Evolutionary conservation across 2,329 filamentous ascomycete species (phyloP).

Genomic region (Diaporthe nobilis): DNA sequence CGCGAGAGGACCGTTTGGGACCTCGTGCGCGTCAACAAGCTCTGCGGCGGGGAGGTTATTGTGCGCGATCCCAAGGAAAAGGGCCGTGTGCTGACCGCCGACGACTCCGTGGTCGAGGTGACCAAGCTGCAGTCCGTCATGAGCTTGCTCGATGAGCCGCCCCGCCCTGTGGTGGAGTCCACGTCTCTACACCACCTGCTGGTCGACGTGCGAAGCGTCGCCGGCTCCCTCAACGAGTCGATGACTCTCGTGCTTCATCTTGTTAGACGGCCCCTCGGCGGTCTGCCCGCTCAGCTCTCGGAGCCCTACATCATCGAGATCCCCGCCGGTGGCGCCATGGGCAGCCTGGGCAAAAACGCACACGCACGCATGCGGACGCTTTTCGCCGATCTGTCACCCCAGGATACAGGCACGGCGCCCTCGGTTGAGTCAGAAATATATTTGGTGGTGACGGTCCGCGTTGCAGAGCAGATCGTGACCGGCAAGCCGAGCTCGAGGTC

Average conservation of each 20-base stretch:
- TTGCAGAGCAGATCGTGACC: constrained; percentile 64
- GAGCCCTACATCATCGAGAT: constrained; percentile 88
- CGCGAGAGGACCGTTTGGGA: constrained; percentile 97
- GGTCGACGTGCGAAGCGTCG: constrained; percentile 86
- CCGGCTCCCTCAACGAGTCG: constrained; percentile 81
- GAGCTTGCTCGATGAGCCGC: constrained; percentile 91
- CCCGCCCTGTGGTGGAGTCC: constrained; percentile 75
- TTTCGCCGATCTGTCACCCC: constrained; percentile 86
- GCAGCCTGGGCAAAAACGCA: constrained; percentile 73
- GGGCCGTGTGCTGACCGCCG: constrained; percentile 88
- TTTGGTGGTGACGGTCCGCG: constrained; percentile 85
- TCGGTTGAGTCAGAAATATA: constrained; percentile 81
- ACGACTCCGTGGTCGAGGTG: constrained; percentile 93
- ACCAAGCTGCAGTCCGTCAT: constrained; percentile 94
- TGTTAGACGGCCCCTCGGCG: constrained; percentile 77
- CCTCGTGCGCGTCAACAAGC: constrained; percentile 92
- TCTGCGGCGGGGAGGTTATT: constrained; percentile 93
- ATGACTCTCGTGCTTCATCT: constrained; percentile 84
- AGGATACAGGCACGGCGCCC: constrained; percentile 76
- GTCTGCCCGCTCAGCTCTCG: constrained; percentile 77
- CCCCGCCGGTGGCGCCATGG: constrained; percentile 79
- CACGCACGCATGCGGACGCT: constrained; percentile 84
- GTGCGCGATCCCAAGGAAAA: constrained; percentile 88
- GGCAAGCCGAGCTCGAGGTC: constrained; percentile 67
- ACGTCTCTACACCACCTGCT: constrained; percentile 84